These are phyloP conservation scores for Kurtzmaniella cleridarum DNA, from an alignment of 805 yeast species.

Conservation along the genomic window DNA sequence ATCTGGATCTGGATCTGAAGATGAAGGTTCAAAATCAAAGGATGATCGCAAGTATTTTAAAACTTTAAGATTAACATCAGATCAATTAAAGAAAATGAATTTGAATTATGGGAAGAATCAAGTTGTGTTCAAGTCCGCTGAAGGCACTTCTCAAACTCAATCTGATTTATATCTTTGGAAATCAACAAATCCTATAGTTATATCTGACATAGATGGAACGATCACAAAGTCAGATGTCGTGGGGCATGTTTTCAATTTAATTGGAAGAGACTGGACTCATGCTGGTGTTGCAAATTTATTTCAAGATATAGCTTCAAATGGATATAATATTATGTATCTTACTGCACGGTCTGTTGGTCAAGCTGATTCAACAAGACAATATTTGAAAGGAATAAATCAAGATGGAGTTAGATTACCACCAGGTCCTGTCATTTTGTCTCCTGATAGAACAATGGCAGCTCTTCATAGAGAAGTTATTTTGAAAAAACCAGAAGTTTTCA, in stretches of 20 bases:
- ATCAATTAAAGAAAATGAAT: slow-evolving; percentile 71
- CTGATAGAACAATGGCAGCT: slow-evolving; percentile 96
- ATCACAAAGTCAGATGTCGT: slow-evolving; percentile 96
- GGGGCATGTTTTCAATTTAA: slow-evolving; percentile 89
- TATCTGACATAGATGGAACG: slow-evolving; percentile 96
- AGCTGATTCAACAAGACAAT: slow-evolving; percentile 86
- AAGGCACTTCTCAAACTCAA: slow-evolving; percentile 71
- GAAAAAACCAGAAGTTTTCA: slow-evolving; percentile 96
- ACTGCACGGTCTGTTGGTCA: slow-evolving; percentile 96
- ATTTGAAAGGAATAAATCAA: slow-evolving; percentile 72
- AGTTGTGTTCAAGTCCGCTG: slow-evolving; percentile 71
- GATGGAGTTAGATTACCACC: slow-evolving; percentile 64
- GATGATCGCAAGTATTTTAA: slow-evolving; percentile 52
- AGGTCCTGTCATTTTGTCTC: slow-evolving; percentile 93
- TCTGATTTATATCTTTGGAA: slow-evolving; percentile 83
- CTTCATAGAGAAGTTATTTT: slow-evolving; percentile 84
- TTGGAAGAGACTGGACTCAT: slow-evolving; percentile 98
- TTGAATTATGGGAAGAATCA: slow-evolving; percentile 77
- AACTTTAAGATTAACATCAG: slow-evolving; percentile 86
- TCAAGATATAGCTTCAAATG: slow-evolving; percentile 79
- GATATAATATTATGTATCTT: slow-evolving; percentile 87
- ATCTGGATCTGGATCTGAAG: slow-evolving; percentile 12
- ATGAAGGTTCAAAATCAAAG: slow-evolving; percentile 1
- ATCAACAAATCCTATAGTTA: slow-evolving; percentile 79
- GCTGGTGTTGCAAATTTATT: slow-evolving; percentile 90